Percentiles rank a stretch among this genome's conserved stretches.
phyloP scores from a whole-genome alignment of 2,329 filamentous ascomycete species.

The Blumeria hordei region DNA sequence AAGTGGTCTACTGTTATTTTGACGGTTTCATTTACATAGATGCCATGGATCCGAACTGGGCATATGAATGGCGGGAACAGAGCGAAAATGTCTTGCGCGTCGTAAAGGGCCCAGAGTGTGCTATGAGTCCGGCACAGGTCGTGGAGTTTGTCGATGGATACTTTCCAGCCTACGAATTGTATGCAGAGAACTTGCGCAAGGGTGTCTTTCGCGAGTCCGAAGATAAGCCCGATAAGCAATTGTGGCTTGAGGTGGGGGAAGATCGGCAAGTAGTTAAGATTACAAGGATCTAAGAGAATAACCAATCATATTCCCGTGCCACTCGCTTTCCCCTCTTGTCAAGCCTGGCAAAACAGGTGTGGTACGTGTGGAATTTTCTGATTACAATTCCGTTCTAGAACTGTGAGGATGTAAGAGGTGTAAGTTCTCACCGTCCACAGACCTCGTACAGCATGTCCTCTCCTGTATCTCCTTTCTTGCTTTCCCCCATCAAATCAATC shows the following conservation, averaged over 20 bases:
- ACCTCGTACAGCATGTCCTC: too few species aligned
- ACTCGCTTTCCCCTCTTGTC: too few species aligned
- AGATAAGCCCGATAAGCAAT: constrained; percentile 17
- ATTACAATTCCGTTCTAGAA: too few species aligned
- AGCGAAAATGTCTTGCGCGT: constrained; percentile 33
- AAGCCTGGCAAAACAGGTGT: too few species aligned
- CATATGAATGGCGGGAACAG: constrained; percentile 43
- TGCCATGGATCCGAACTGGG: constrained; percentile 33
- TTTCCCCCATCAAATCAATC: too few species aligned
- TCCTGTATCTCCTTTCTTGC: too few species aligned
- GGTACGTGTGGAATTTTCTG: too few species aligned
- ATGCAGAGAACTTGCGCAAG: constrained; percentile 22
- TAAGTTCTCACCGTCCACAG: too few species aligned
- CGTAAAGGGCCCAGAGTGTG: constrained; percentile 24
- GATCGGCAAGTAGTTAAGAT: constrained; percentile 21
- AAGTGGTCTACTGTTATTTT: constrained; percentile 31
- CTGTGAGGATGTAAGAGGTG: too few species aligned
- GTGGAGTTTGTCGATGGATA: constrained; percentile 38
- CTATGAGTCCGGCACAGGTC: constrained; percentile 43
- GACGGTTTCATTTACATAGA: constrained; percentile 41
- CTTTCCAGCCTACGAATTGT: constrained; percentile 31
- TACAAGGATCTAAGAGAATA: constrained; percentile 4
- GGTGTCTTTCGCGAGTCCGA: constrained; percentile 19
- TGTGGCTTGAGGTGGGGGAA: constrained; percentile 24
- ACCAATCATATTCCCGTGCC: too few species aligned